Conservation (phyloP, 2,329 filamentous ascomycete genomes). For the Pseudogymnoascus sp. region DNA sequence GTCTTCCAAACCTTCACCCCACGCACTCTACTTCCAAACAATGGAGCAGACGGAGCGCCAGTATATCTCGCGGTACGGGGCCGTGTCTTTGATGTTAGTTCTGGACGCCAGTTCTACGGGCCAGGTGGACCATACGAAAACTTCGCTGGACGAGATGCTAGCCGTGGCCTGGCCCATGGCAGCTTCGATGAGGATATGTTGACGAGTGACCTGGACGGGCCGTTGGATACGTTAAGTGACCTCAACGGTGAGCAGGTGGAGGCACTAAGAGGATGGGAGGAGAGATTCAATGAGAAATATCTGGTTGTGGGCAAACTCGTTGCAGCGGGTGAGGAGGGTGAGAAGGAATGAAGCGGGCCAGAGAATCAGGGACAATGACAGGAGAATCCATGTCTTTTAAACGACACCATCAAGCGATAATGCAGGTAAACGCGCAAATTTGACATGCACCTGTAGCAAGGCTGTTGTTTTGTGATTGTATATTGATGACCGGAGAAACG, state of each 20-base stretch:
- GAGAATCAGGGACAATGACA: not conserved
- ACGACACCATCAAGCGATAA: not conserved
- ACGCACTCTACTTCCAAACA: slow-evolving; percentile 74
- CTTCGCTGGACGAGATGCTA: slow-evolving; percentile 90
- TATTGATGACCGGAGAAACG: slow-evolving; percentile 4
- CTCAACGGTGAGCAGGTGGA: slow-evolving; percentile 71
- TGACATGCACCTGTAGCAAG: not conserved
- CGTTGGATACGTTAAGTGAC: slow-evolving; percentile 67
- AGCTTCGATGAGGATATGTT: slow-evolving; percentile 95
- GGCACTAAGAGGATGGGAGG: slow-evolving; percentile 83
- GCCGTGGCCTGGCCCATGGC: slow-evolving; percentile 75
- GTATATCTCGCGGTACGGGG: slow-evolving; percentile 91
- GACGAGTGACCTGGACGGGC: slow-evolving; percentile 79
- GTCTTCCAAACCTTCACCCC: slow-evolving; percentile 68
- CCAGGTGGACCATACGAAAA: slow-evolving; percentile 92
- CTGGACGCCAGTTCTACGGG: slow-evolving; percentile 89
- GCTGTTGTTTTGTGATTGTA: slow-evolving; percentile 53
- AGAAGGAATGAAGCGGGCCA: slow-evolving; percentile 28
- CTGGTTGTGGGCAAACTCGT: slow-evolving; percentile 86
- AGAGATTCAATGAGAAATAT: slow-evolving; percentile 89
- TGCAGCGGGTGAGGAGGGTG: slow-evolving; percentile 48
- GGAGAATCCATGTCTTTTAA: not conserved
- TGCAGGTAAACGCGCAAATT: not conserved
- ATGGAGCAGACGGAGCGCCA: slow-evolving; percentile 64
- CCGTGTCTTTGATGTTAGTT: slow-evolving; percentile 80